phyloP scores from a whole-genome alignment of 2,329 filamentous ascomycete genomes.

The Aureobasidium sp. region DNA sequence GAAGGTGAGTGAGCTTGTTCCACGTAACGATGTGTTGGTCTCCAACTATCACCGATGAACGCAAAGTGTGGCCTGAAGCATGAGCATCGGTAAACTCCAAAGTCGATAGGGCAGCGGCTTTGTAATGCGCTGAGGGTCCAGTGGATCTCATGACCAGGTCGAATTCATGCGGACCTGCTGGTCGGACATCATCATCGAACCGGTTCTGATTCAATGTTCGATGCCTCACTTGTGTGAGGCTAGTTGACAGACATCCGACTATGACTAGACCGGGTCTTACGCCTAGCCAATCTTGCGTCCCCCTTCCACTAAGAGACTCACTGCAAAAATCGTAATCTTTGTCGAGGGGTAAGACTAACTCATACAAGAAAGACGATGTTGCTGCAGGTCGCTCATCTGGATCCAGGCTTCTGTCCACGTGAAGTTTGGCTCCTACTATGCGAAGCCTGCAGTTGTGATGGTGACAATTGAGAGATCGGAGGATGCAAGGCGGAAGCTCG shows the following conservation, averaged over 20 bases:
- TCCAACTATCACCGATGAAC: background rate
- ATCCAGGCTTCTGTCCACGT: background rate
- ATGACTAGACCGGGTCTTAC: background rate
- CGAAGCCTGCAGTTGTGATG: background rate
- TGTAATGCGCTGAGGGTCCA: background rate
- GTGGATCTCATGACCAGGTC: background rate
- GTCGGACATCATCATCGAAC: background rate
- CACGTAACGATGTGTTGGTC: background rate
- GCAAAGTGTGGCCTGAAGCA: background rate
- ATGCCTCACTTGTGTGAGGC: background rate
- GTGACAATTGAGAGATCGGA: background rate
- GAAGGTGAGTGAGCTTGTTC: background rate
- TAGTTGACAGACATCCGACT: background rate
- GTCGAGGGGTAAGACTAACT: background rate
- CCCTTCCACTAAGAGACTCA: background rate
- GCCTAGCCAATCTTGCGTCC: background rate
- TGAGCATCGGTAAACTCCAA: background rate
- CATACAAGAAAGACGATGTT: background rate
- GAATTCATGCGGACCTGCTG: background rate
- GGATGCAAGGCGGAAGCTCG: background rate
- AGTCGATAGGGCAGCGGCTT: background rate
- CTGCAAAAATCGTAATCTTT: background rate
- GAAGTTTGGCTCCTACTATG: background rate
- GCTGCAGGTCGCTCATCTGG: background rate
- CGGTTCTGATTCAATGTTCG: background rate